phyloP scores from a whole-genome alignment of 352 stramenopile species.

The Pythium rhizo-oryzae region DNA sequence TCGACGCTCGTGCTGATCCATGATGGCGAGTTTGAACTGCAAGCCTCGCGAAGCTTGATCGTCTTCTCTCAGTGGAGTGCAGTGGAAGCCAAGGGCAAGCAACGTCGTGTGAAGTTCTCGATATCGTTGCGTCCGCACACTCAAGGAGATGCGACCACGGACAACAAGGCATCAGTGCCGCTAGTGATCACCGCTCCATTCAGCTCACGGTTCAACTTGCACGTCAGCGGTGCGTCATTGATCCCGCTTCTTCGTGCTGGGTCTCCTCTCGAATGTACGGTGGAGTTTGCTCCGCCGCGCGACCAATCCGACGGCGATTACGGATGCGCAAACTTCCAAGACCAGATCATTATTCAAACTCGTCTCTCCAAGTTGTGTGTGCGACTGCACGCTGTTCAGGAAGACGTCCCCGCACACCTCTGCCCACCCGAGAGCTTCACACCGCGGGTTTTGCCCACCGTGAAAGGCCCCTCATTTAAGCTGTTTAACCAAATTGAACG shows the following conservation, averaged over 20 bases:
- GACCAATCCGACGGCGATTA: slow-evolving; percentile 46
- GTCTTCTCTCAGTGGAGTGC: slow-evolving; percentile 30
- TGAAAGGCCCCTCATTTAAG: slow-evolving; percentile 56
- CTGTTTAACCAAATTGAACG: slow-evolving; percentile 59
- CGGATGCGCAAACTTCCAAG: slow-evolving; percentile 65
- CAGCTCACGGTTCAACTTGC: slow-evolving; percentile 45
- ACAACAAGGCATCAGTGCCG: slow-evolving; percentile 24
- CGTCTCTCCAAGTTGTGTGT: slow-evolving; percentile 54
- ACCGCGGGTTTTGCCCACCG: slow-evolving; percentile 31
- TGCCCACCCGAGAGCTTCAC: slow-evolving; percentile 28
- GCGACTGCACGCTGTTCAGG: slow-evolving; percentile 34
- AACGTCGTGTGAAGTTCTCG: neutral
- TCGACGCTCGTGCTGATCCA: slow-evolving; percentile 41
- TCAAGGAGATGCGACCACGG: neutral
- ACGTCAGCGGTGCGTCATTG: slow-evolving; percentile 12
- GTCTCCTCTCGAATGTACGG: slow-evolving; percentile 23
- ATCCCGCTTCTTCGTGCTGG: slow-evolving; percentile 34
- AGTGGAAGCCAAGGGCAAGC: slow-evolving; percentile 16
- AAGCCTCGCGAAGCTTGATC: slow-evolving; percentile 22
- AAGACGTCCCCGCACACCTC: neutral
- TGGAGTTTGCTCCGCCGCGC: slow-evolving; percentile 45
- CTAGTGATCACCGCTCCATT: slow-evolving; percentile 56
- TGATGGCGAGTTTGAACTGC: slow-evolving; percentile 38
- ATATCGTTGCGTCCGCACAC: slow-evolving; percentile 1
- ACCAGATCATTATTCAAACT: slow-evolving; percentile 65